Evolutionary conservation across 495 filamentous ascomycete species (phyloP), one percentile per base, ranked within the genome.

Genomic region (Parachaetomium inaequale): DNA sequence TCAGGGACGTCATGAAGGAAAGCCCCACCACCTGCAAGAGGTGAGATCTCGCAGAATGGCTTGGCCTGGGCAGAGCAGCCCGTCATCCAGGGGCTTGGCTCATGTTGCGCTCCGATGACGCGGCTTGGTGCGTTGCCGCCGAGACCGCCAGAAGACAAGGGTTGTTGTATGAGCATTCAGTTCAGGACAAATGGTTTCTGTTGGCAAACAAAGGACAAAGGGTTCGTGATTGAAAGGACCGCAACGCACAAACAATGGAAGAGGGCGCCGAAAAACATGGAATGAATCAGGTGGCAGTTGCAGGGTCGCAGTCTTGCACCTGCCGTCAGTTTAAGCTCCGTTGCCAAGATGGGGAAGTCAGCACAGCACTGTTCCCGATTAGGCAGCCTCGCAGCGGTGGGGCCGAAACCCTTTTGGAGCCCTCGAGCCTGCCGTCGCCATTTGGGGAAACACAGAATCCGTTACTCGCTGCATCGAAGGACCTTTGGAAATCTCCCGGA

Each of bases 261-360:
- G 12, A 14, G 8, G 12, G 29, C 36, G 19, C 40, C 19, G 28
- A 10, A 23, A 40, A 55, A 40, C n/a, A 55, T 21, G 15, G 52
- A 23, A 23, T 38, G 4, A 49, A 49, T 6, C 19, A 21, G 4
- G n/a, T 14, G 32, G 53, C 6, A 26, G 12, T 8, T 45, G 2
- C 15, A 50, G 38, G 28, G 43, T 47, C 42, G 45, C 43, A 59
- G 42, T 3, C 32, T 55, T 32, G 55, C 57, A 58, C 50, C 54
- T 65, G 67, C 65, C 60, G 67, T 68, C 51, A 62, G 62, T 61
- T 66, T 69, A 65, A 66, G 56, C 60, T 67, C 46, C 31, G 31
- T 49, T 53, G 52, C 49, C n/a, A 28, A 52, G 40, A 19, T 61
- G 50, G 56, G 50, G 46, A 46, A 59, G 25, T 29, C 57, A 23